Evolutionary conservation across 2,329 filamentous ascomycete genomes (phyloP).

Genomic region (Monilinia fructigena): DNA sequence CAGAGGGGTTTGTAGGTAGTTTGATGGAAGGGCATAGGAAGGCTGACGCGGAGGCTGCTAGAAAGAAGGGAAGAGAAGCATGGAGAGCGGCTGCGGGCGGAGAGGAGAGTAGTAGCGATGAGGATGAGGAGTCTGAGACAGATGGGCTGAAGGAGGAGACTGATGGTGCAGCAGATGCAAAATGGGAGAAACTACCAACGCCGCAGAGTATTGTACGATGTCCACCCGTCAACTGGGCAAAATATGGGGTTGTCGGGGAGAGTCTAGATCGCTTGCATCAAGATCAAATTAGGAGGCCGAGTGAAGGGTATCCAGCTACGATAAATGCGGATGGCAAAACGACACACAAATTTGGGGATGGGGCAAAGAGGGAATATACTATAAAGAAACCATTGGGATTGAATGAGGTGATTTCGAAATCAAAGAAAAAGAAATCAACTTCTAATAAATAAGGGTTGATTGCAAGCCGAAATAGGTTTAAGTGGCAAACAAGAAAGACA

Average conservation of each 20-base stretch:
- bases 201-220: slow-evolving; percentile 81
- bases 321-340: slow-evolving; percentile 49
- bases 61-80: slow-evolving; percentile 32
- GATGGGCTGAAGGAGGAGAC: slow-evolving; percentile 11
- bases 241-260: slow-evolving; percentile 87
- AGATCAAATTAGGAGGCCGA: slow-evolving; percentile 70
- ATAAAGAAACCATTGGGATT: slow-evolving; percentile 14
- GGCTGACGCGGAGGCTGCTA: slow-evolving; percentile 31
- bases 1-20: slow-evolving; percentile 69
- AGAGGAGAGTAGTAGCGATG: slow-evolving; percentile 22
- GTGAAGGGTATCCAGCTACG: slow-evolving; percentile 52
- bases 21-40: slow-evolving; percentile 61
- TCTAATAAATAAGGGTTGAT: background rate
- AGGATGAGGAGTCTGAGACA: slow-evolving; percentile 28
- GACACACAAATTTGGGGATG: slow-evolving; percentile 42
- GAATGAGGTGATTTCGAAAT: background rate
- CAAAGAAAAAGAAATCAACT: slow-evolving; percentile 45
- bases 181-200: slow-evolving; percentile 66
- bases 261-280: slow-evolving; percentile 80
- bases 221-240: slow-evolving; percentile 90
- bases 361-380: slow-evolving; percentile 33
- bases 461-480: background rate
- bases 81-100: slow-evolving; percentile 26
- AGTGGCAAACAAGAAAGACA: background rate
- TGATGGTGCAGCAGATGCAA: slow-evolving; percentile 22